Conservation (phyloP, 129 eudicot species). For the Saposhnikovia divaricata region DNA sequence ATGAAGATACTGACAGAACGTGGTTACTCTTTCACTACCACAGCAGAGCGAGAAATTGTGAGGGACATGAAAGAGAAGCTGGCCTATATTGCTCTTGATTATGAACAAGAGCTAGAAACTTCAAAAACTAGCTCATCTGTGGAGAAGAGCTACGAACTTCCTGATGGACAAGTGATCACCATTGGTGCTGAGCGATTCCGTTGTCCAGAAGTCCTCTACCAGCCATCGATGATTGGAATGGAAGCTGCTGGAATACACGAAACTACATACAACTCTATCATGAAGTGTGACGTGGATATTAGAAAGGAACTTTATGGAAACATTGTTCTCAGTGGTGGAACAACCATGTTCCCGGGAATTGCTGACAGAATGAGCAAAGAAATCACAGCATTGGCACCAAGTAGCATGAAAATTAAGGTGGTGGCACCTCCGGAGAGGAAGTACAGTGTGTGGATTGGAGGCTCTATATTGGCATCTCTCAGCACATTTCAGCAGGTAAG, state of each 20-base stretch:
- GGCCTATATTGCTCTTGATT: slow-evolving; percentile 7
- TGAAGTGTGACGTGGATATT: slow-evolving; percentile 15
- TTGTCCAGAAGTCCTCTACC: slow-evolving; percentile 8
- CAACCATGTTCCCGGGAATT: slow-evolving; percentile 10
- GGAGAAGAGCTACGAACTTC: slow-evolving; percentile 6
- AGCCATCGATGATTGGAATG: slow-evolving; percentile 8
- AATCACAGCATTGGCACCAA: background rate
- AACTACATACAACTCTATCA: slow-evolving; percentile 6
- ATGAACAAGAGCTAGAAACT: slow-evolving; percentile 3
- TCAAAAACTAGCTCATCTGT: background rate
- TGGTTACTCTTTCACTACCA: slow-evolving; percentile 10
- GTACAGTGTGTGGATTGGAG: slow-evolving; percentile 15
- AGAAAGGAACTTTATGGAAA: slow-evolving; percentile 9
- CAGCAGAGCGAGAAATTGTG: slow-evolving; percentile 13
- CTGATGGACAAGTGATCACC: slow-evolving; percentile 11
- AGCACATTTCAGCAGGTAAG: slow-evolving; percentile 12
- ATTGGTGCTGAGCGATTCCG: slow-evolving; percentile 12
- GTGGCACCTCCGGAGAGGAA: slow-evolving; percentile 9
- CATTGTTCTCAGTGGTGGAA: slow-evolving; percentile 9
- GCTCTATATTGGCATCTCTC: slow-evolving; percentile 15
- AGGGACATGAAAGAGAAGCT: slow-evolving; percentile 15
- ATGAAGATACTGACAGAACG: background rate
- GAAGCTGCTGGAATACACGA: slow-evolving; percentile 9
- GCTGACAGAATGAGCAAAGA: slow-evolving; percentile 14
- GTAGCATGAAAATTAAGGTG: slow-evolving; percentile 7